Percentiles rank a stretch among this genome's conserved stretches.
Evolutionary conservation across 169 alveolate genomes (phyloP).

Genomic region (Eimeria acervulina): DNA sequence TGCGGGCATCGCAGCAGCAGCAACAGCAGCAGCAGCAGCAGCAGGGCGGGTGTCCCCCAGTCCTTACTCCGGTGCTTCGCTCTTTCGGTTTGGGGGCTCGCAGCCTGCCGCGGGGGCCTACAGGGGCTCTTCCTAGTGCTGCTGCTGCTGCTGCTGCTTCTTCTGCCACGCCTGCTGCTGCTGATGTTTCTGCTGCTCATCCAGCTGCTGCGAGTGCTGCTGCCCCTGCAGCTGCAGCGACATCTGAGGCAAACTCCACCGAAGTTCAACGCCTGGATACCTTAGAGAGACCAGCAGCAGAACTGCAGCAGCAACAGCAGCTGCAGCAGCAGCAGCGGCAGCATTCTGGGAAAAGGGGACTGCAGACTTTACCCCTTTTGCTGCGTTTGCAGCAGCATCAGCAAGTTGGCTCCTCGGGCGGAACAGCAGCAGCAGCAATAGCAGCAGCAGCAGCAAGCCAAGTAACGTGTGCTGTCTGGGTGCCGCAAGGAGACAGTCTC

Average conservation of each 20-base stretch:
- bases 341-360: slow-evolving; percentile 32
- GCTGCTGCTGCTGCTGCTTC: background rate
- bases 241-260: background rate
- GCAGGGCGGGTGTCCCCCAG: slow-evolving; percentile 43
- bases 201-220: too few species aligned
- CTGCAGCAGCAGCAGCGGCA: slow-evolving; percentile 59
- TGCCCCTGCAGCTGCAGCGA: background rate
- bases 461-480: slow-evolving; percentile 73
- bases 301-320: background rate
- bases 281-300: background rate
- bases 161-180: too few species aligned
- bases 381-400: slow-evolving; percentile 25
- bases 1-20: slow-evolving; percentile 32
- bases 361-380: slow-evolving; percentile 6
- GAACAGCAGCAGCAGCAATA: slow-evolving; percentile 20
- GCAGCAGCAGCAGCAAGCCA: slow-evolving; percentile 54
- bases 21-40: background rate
- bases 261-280: slow-evolving; percentile 9
- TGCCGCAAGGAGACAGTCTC: slow-evolving; percentile 65
- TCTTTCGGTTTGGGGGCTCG: slow-evolving; percentile 78
- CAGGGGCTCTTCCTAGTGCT: slow-evolving; percentile 13
- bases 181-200: too few species aligned
- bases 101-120: slow-evolving; percentile 50
- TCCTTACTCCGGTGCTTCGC: slow-evolving; percentile 51
- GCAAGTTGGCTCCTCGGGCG: slow-evolving; percentile 3